These are phyloP conservation scores for Prunus yedoensis DNA, from an alignment of 331 rosid species.

Conservation along the genomic window DNA sequence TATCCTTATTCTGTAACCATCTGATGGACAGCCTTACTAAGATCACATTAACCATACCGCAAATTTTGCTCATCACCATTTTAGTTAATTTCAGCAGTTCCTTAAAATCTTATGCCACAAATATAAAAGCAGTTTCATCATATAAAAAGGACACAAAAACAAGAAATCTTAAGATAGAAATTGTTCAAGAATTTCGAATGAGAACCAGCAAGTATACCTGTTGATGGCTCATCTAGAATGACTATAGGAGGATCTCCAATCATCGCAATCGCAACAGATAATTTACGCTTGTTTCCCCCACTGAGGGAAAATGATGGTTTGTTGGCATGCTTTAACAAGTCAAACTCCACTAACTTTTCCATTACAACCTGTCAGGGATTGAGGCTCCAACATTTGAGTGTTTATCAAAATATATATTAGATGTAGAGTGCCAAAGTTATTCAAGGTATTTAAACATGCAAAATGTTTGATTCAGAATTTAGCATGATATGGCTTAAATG, in stretches of 20 bases:
- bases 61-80: neutral
- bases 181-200: neutral
- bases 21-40: neutral
- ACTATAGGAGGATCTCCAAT: constrained; percentile 96
- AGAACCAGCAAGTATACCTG: constrained; percentile 47
- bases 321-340: constrained; percentile 77
- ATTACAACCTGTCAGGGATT: constrained; percentile 65
- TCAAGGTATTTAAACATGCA: neutral
- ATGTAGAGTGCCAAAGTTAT: neutral
- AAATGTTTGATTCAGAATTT: neutral
- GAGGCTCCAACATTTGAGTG: constrained; percentile 16
- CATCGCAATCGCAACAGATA: constrained; percentile 95
- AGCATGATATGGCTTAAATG: neutral
- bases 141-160: neutral
- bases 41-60: neutral
- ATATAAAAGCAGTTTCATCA: neutral
- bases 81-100: neutral
- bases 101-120: neutral
- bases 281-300: constrained; percentile 95
- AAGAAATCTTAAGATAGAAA: neutral
- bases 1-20: neutral
- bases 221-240: constrained; percentile 96
- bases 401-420: neutral
- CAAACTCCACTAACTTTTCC: constrained; percentile 87
- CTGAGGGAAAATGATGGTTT: constrained; percentile 88